Percentiles rank a stretch among this genome's conserved stretches.
Evolutionary conservation across 2,329 filamentous ascomycete genomes (phyloP).

Genomic region (Stachybotrys elegans): DNA sequence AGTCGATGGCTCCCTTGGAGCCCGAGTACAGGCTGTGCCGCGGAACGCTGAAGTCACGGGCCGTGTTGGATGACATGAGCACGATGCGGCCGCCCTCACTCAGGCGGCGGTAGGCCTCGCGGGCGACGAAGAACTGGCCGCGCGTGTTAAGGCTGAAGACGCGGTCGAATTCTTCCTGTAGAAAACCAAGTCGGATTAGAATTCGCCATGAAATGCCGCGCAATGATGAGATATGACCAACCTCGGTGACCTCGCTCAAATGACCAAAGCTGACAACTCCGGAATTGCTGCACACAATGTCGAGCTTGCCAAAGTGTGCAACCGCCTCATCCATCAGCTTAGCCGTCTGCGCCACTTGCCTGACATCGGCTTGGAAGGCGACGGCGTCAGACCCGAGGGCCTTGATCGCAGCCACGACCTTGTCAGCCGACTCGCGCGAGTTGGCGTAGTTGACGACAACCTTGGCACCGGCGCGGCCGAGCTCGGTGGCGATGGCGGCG

Average conservation of each 20-base stretch:
- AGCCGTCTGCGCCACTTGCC: constrained; percentile 57
- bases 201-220: neutral
- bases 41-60: constrained; percentile 62
- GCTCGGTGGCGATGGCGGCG: constrained; percentile 51
- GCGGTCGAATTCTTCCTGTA: constrained; percentile 64
- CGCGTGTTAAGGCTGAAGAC: constrained; percentile 65
- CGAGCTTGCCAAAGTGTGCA: constrained; percentile 58
- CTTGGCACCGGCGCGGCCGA: constrained; percentile 51
- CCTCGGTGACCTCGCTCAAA: constrained; percentile 55
- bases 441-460: constrained; percentile 57
- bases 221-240: neutral
- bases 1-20: constrained; percentile 71
- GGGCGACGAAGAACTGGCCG: constrained; percentile 68
- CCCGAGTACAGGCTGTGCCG: constrained; percentile 71
- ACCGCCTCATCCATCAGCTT: constrained; percentile 59
- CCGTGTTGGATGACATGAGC: constrained; percentile 67
- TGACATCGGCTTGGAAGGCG: constrained; percentile 64
- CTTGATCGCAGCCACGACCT: constrained; percentile 48
- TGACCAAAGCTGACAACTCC: constrained; percentile 65
- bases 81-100: constrained; percentile 65
- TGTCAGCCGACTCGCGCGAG: constrained; percentile 50
- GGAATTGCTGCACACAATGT: constrained; percentile 68
- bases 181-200: neutral
- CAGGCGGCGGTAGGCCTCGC: constrained; percentile 65
- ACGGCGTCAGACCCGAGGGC: constrained; percentile 55